These are phyloP conservation scores for Astrothelium subdiscretum DNA, from an alignment of 495 filamentous ascomycete genomes.

Conservation along the genomic window DNA sequence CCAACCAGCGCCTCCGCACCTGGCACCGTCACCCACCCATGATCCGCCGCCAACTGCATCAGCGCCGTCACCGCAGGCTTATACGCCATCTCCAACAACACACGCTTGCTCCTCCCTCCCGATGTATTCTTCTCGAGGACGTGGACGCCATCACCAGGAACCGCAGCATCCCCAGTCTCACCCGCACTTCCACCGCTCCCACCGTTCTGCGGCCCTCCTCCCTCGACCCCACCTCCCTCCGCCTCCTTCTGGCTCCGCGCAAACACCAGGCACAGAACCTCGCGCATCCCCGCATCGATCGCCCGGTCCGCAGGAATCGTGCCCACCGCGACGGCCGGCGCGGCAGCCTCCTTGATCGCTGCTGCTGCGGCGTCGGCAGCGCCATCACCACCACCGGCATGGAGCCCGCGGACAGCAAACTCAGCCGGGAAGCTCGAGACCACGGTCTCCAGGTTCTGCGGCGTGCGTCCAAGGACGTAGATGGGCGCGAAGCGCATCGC, in stretches of 20 bases:
- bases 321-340: constrained; percentile 62
- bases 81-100: constrained; percentile 95
- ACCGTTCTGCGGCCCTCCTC: not conserved
- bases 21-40: constrained; percentile 76
- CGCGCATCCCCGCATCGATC: constrained; percentile 60
- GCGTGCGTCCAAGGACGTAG: constrained; percentile 73
- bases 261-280: constrained; percentile 54
- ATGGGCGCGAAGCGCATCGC: constrained; percentile 73
- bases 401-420: constrained; percentile 59
- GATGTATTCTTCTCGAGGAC: constrained; percentile 12
- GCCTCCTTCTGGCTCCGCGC: constrained; percentile 35
- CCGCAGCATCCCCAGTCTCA: constrained; percentile 7
- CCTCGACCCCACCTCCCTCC: constrained; percentile 4
- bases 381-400: constrained; percentile 24
- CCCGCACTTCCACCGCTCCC: not conserved
- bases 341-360: constrained; percentile 40
- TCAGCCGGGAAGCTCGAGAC: constrained; percentile 58
- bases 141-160: not conserved
- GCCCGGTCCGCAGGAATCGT: constrained; percentile 85
- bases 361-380: constrained; percentile 37
- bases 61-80: constrained; percentile 71
- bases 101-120: constrained; percentile 32
- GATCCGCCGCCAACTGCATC: constrained; percentile 71
- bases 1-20: constrained; percentile 84
- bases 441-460: constrained; percentile 53